Conservation (phyloP, 2,329 filamentous ascomycete species). For the Coniosporium tulheliwenetii region DNA sequence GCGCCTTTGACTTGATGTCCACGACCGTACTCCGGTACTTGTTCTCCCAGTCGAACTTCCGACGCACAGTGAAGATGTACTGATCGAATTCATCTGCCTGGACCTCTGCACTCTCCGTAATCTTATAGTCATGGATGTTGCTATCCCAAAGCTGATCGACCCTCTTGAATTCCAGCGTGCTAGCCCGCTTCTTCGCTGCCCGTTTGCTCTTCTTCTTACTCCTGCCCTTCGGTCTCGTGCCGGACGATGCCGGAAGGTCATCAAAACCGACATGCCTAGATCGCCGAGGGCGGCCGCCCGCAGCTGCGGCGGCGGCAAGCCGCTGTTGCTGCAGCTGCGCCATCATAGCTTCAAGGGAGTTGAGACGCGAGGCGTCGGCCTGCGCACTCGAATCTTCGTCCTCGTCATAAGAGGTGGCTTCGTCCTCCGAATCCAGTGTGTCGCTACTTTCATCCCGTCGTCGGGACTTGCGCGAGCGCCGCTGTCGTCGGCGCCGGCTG, state of each 20-base stretch:
- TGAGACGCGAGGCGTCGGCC: not conserved
- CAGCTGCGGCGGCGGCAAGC: not conserved
- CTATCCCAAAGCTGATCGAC: constrained; percentile 47
- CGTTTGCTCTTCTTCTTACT: constrained; percentile 7
- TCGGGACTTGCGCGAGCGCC: constrained; percentile 1
- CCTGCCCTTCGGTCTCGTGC: not conserved
- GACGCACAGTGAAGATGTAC: constrained; percentile 69
- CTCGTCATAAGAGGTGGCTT: constrained; percentile 1
- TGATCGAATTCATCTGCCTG: constrained; percentile 58
- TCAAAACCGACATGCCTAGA: not conserved
- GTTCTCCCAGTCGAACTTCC: constrained; percentile 72
- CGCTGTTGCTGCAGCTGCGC: not conserved
- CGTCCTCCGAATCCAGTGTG: not conserved
- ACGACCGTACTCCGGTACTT: constrained; percentile 61
- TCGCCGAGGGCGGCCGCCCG: not conserved
- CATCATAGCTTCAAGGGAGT: not conserved
- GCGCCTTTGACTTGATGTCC: constrained; percentile 70
- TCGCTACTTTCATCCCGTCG: not conserved
- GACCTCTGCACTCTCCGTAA: constrained; percentile 50
- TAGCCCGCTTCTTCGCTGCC: constrained; percentile 22
- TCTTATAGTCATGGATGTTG: constrained; percentile 48
- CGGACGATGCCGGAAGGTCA: not conserved
- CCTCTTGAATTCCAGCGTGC: constrained; percentile 50
- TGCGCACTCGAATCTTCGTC: not conserved
- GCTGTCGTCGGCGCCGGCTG: constrained; percentile 1